Percentiles rank a stretch among this genome's conserved stretches.
phyloP scores from a whole-genome alignment of 108 stramenopile genomes.

The Parietichytrium sp. region DNA sequence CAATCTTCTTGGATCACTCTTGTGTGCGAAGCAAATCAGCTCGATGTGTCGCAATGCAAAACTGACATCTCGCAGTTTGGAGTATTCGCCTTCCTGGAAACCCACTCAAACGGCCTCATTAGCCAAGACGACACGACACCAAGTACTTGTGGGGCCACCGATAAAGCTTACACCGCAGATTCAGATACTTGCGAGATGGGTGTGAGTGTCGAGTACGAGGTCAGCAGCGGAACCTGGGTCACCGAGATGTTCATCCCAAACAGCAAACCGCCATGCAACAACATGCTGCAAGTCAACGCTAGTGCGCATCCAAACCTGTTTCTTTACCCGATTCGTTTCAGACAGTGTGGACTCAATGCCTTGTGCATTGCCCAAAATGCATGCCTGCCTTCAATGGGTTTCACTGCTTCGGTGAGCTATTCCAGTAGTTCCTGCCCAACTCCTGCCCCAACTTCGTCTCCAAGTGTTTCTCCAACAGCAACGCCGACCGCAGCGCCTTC shows the following conservation, averaged over 20 bases:
- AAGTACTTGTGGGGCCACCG: not conserved
- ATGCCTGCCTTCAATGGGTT: not conserved
- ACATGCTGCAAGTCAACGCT: not conserved
- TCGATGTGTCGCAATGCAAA: not conserved
- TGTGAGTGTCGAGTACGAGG: not conserved
- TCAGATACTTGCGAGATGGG: no score
- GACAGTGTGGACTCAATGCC: not conserved
- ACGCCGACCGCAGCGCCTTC: not conserved
- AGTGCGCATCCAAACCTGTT: constrained; percentile 4
- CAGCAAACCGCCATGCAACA: not conserved
- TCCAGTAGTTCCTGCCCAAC: not conserved
- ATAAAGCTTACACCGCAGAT: not conserved
- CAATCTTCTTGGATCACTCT: not conserved
- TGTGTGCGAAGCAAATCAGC: not conserved
- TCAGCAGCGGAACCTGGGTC: not conserved
- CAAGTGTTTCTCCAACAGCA: not conserved
- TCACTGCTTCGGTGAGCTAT: not conserved
- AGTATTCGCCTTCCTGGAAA: not conserved
- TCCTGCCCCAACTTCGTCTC: not conserved
- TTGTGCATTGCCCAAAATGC: not conserved
- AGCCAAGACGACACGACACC: not conserved
- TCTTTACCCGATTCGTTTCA: not conserved
- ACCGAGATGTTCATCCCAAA: constrained; percentile 16
- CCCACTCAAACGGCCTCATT: not conserved
- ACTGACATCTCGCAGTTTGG: not conserved